phyloP scores from a whole-genome alignment of 2,329 filamentous ascomycete genomes.

The Stachybotrys elegans region DNA sequence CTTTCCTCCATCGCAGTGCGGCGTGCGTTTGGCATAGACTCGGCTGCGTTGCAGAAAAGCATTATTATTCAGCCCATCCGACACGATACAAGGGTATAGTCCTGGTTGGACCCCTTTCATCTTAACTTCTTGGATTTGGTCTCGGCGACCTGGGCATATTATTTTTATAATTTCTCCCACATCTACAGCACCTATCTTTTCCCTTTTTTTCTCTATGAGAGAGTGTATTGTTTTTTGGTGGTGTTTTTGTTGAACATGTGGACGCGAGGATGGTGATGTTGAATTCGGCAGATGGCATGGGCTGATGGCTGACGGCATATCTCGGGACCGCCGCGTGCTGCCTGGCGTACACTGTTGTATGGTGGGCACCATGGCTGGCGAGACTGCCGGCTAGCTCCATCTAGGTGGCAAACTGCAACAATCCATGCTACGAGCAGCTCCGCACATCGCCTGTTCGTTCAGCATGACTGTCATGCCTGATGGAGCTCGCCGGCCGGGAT shows the following conservation, averaged over 20 bases:
- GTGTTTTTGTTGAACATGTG: slow-evolving; percentile 13
- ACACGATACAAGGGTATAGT: slow-evolving; percentile 21
- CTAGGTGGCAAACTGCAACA: not conserved
- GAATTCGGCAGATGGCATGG: no score
- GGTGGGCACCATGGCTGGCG: not conserved
- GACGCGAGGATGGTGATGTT: no score
- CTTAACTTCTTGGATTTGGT: slow-evolving; percentile 19
- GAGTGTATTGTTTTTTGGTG: slow-evolving; percentile 8
- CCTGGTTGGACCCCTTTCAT: slow-evolving; percentile 10
- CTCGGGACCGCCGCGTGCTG: no score
- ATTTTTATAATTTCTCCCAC: slow-evolving; percentile 2
- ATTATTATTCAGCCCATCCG: slow-evolving; percentile 13
- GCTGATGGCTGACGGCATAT: no score
- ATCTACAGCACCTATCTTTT: slow-evolving; percentile 7
- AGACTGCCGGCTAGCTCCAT: not conserved
- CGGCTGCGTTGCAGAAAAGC: slow-evolving; percentile 4
- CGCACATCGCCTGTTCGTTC: not conserved
- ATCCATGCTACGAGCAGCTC: not conserved
- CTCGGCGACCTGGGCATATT: slow-evolving; percentile 20
- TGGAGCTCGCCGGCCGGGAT: not conserved
- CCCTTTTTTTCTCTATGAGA: slow-evolving; percentile 1
- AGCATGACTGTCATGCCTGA: not conserved
- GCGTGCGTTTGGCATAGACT: slow-evolving; percentile 2
- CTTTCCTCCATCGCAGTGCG: not conserved
- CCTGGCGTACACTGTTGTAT: not conserved